phyloP scores from a whole-genome alignment of 225 moss, liverwort and hornwort species.

The Bryum argenteum region DNA sequence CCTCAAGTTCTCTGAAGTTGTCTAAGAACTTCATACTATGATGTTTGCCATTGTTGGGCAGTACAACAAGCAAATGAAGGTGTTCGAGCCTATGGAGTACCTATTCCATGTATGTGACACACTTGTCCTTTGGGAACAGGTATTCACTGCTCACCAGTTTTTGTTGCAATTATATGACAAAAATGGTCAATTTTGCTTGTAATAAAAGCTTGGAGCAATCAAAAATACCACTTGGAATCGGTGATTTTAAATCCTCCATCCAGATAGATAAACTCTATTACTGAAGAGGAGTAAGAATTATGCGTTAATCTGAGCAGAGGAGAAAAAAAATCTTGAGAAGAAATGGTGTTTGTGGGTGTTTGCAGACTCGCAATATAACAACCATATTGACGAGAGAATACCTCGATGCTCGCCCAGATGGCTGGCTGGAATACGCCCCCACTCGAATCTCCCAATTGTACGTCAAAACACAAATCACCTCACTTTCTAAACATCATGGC shows the following conservation, averaged over 20 bases:
- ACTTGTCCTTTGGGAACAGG: constrained; percentile 60
- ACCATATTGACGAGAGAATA: constrained; percentile 61
- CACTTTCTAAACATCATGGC: neutral
- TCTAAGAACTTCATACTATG: neutral
- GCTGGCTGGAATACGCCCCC: constrained; percentile 59
- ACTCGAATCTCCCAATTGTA: constrained; percentile 67
- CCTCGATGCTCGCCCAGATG: constrained; percentile 58
- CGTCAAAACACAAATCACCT: constrained; percentile 12
- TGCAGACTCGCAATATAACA: constrained; percentile 57
- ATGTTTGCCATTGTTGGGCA: constrained; percentile 7
- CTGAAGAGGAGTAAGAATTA: too few species aligned
- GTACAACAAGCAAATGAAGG: constrained; percentile 54
- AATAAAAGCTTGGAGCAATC: too few species aligned
- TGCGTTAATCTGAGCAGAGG: too few species aligned
- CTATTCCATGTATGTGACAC: constrained; percentile 51
- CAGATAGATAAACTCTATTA: too few species aligned
- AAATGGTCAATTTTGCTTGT: too few species aligned
- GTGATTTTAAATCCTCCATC: too few species aligned
- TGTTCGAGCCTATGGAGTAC: constrained; percentile 50
- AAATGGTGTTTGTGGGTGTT: neutral
- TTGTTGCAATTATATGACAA: too few species aligned
- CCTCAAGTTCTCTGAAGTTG: neutral
- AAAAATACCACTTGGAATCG: too few species aligned
- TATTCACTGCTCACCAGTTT: neutral
- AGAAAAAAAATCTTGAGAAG: too few species aligned